Base-by-base conservation (phyloP, 208 protist species). In the Trypanosomatidae sp. region DNA sequence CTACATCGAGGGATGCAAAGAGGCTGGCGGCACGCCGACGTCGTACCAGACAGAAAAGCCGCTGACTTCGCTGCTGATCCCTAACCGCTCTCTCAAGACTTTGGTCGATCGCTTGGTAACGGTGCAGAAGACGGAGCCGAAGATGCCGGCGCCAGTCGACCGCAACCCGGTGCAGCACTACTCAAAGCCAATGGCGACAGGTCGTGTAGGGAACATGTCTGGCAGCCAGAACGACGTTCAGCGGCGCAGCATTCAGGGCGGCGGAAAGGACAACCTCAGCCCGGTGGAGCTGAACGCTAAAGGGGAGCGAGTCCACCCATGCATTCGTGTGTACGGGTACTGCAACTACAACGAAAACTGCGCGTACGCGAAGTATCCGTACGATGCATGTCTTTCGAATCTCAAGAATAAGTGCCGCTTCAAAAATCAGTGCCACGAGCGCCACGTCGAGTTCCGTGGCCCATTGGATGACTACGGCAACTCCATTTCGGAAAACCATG, bases 331-430 rank as follows among this genome's bases (percentile, higher is more conserved):
- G 49, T 97, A 97, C 71, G 88, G 90, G 56, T 92, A 86, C 82
- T 97, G 92, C 77, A 95, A 97, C 80, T 97, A 97, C 85, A 90
- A 91, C 71, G 85, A 88, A 12, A 86, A 74, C 59, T 97, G 92
- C 62, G 82, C 92, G 39, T 97, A 95, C 75, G 92, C 92, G 30
- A 79, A 88, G 74, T 97, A 97, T 67, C 92, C 92, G 53, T 97
- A 93, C 72, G 90, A 95, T 52, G 92, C 92, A 15, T 97, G 92
- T 73, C 76, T 97, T 17, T 95, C 90, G 55, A 88, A 97, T 80
- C 73, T 97, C 33, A 97, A 97, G 78, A 91, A 90, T 44, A 91
- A 92, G 70, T 97, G 92, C 76, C 92, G 92, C 67, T 97, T 97
- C 70, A 80, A 87, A 41, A 77, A 85, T 30, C 89, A 93, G 80